Evolutionary conservation across 108 stramenopile genomes (phyloP).

Genomic region (Craspedostauros australis): DNA sequence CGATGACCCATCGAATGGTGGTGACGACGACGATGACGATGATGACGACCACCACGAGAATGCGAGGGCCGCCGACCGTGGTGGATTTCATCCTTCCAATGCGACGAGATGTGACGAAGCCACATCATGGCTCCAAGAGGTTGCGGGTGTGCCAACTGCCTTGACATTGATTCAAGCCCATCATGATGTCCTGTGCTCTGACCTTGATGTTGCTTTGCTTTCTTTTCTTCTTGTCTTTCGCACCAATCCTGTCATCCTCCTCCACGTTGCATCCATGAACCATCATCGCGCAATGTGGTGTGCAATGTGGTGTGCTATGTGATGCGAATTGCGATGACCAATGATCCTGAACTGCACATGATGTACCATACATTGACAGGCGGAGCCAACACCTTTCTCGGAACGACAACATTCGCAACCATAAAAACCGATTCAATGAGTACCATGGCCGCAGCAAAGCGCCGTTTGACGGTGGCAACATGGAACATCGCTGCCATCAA

Average conservation of each 20-base stretch:
- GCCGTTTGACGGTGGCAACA: conserved; percentile 40
- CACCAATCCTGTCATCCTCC: not conserved
- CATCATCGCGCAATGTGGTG: too few species aligned
- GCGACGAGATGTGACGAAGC: not conserved
- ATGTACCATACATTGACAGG: conserved; percentile 47
- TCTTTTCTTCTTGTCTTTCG: not conserved
- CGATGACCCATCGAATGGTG: not conserved
- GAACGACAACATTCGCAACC: not conserved
- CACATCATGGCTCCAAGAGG: too few species aligned
- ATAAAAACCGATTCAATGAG: conserved; percentile 2
- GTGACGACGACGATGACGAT: not conserved
- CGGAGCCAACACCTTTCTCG: conserved; percentile 33
- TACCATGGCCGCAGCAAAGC: conserved; percentile 20
- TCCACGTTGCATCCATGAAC: not conserved
- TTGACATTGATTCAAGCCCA: too few species aligned
- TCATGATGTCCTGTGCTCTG: not conserved
- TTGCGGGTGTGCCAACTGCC: too few species aligned
- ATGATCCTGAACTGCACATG: not conserved
- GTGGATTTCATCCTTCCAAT: not conserved
- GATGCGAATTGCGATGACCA: too few species aligned
- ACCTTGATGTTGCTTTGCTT: not conserved
- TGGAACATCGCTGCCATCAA: conserved; percentile 96
- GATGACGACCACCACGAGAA: not conserved
- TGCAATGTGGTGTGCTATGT: too few species aligned
- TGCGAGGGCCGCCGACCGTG: not conserved